Evolutionary conservation across 306 rosid genomes (phyloP).

Genomic region (Ochetophila trinervis): DNA sequence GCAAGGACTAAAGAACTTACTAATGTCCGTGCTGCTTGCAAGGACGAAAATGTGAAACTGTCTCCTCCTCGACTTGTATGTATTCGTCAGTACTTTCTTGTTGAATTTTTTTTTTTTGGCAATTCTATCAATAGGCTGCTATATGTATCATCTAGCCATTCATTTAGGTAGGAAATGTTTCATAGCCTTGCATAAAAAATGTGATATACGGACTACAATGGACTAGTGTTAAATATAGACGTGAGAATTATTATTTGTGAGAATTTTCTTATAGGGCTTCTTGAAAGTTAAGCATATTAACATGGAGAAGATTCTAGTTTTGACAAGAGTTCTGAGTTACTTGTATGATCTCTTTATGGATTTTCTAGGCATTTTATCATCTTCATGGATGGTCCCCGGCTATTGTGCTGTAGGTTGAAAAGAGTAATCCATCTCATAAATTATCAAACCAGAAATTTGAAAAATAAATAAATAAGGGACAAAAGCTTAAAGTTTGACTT

Average conservation of each 20-base stretch:
- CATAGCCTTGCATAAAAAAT: neutral
- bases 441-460: neutral
- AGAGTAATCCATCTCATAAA: neutral
- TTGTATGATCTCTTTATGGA: too few relatives aligned
- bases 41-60: constrained; percentile 83
- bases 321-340: too few relatives aligned
- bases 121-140: neutral
- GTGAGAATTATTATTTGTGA: too few relatives aligned
- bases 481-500: neutral
- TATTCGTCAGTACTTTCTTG: constrained; percentile 23
- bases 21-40: constrained; percentile 71
- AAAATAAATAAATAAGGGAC: neutral
- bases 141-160: neutral
- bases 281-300: too few relatives aligned
- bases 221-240: neutral
- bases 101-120: neutral
- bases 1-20: constrained; percentile 70
- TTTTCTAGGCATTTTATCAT: too few relatives aligned
- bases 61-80: constrained; percentile 96
- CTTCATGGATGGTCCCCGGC: neutral
- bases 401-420: neutral
- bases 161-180: neutral
- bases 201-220: neutral
- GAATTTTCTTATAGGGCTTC: too few relatives aligned
- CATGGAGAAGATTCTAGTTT: too few relatives aligned